Evolutionary conservation across 192 early-diverging fungal species (phyloP), one percentile per base, ranked within the genome.

Genomic region (Coemansia sp.): DNA sequence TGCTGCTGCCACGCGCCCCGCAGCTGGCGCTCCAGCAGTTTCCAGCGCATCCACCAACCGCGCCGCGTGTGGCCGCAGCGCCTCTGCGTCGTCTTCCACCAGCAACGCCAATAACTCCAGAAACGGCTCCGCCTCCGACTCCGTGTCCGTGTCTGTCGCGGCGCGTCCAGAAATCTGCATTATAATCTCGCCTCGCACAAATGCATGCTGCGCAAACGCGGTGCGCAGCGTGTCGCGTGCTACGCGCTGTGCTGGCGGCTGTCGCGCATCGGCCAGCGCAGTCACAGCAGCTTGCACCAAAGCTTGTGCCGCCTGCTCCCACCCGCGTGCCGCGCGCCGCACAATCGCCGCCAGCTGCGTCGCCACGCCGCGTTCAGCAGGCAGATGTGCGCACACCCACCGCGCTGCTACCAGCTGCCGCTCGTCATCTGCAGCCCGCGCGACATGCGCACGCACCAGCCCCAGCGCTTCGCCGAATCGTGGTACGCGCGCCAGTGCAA

Each of bases 401-500:
- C 19, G 27, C 16, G 58, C 62, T 0, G 55, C 31, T 7, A 49
- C 52, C 51, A 68, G 58, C 24, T 49, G 12, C 41, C 58, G 22
- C 2, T 54, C 38, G 53, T 83, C 69, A 50, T 71, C 60, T 49
- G 68, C 68, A 30, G 64, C 56, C n/a, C 56, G 41, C 16, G 68
- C 44, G 2, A 83, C 49, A 0, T 51, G 54, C 49, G 64, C 54
- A 22, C 71, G 66, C 44, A 83, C 51, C 47, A 73, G 18, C 30
- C 32, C 47, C 1, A 88, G 86, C n/a, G 64, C 74, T 28, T 87
- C 82, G 55, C 87, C 84, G 47, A 90, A 89, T n/a, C 89, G 75
- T 63, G 89, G 88, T 53, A 90, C 85, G 58, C 86, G 75, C 25
- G 89, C 85, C 53, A 87, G 71, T 1, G 89, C 83, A 57, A 92